Evolutionary conservation across 2,329 filamentous ascomycete genomes (phyloP), one percentile per base, ranked within the genome.

Genomic region (Fusarium domesticum): DNA sequence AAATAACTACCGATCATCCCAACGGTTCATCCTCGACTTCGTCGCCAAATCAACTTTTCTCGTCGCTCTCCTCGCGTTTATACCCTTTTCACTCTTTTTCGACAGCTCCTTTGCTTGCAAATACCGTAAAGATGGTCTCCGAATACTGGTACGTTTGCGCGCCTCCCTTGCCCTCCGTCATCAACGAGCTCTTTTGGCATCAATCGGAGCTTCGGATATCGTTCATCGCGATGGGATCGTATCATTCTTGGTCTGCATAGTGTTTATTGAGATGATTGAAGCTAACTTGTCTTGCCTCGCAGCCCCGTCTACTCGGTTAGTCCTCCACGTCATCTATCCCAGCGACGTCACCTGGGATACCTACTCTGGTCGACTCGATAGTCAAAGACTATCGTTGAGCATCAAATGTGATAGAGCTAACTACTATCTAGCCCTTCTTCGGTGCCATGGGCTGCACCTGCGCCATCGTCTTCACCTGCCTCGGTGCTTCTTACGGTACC

Each of bases 261-360:
- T 18, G 31, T 46, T 25, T 5, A 11, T 46, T 16, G 52, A 35
- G 31, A 53, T 51, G 38, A 60, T 53, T 49, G 42, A 52, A 70
- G 68, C 78, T 81, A 68, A 82, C 67, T 42, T 45, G 37, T 30
- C 36, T 48, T 48, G 51, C 55, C 46, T 39, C 67, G 53, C 64
- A 98, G 92, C 79, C 92, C 92, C 76, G 92, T 95, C 67, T 98
- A 97, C 79, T 89, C 93, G 81, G 93, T 97, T 83, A 89, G 92
- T 96, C 65, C 55, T 51, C 56, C 60, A 54, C 54, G 39, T 54
- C 49, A 52, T 51, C 53, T 57, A 42, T 57, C 56, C 56, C 53
- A 57, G 51, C 61, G 55, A 65, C 60, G 61, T 64, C 61, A 62
- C 60, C 47, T 48, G 18, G 48, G 39, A 48, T 50, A 42, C 40